phyloP scores from a whole-genome alignment of 1,139 yeast species.

The Saccharomyces pastorianus region DNA sequence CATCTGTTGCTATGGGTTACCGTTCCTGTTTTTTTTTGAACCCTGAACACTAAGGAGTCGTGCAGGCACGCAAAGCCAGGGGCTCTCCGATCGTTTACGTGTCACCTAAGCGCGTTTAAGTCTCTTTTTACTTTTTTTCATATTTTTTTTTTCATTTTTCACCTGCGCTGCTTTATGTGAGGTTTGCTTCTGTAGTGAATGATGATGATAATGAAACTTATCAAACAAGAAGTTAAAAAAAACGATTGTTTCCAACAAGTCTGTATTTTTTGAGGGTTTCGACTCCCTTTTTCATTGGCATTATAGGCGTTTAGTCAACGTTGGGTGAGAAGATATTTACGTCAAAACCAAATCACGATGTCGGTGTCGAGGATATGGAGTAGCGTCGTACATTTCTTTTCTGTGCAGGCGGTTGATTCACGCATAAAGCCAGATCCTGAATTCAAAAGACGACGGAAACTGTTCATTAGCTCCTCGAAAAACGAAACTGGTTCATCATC shows the following conservation, averaged over 20 bases:
- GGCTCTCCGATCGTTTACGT: neutral
- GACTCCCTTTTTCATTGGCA: neutral
- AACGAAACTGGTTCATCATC: neutral
- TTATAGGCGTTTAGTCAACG: no score
- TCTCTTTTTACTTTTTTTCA: neutral
- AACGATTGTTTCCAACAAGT: no score
- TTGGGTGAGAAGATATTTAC: neutral
- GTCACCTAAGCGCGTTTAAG: neutral
- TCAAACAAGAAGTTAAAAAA: no score
- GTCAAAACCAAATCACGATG: neutral
- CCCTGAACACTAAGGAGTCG: neutral
- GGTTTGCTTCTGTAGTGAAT: neutral
- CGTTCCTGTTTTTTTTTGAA: neutral
- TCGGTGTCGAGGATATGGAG: constrained; percentile 3
- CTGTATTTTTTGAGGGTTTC: neutral
- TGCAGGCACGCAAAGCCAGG: neutral
- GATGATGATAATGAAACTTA: neutral
- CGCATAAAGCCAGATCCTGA: constrained; percentile 54
- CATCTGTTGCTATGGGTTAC: neutral
- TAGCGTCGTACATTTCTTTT: constrained; percentile 39
- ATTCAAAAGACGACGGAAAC: constrained; percentile 34
- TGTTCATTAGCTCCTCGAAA: neutral
- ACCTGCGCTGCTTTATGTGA: neutral
- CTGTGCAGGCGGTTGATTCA: constrained; percentile 70
- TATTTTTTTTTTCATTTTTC: neutral